Base-by-base conservation (phyloP, 2,329 filamentous ascomycete genomes). In the Diaporthe vaccinii region DNA sequence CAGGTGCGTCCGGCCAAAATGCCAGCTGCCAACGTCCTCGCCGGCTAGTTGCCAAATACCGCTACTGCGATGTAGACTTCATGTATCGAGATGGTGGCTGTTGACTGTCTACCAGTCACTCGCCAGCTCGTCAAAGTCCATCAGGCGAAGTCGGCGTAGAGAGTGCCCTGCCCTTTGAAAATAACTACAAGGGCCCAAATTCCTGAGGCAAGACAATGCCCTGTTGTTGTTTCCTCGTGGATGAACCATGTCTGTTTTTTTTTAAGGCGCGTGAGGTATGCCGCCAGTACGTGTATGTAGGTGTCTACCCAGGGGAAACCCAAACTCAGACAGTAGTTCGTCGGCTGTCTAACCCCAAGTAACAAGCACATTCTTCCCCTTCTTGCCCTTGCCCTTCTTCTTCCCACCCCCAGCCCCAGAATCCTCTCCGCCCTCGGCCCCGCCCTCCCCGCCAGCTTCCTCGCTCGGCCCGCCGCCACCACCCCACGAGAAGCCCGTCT, bases 341-440 rank as follows among this genome's bases (percentile, higher is more conserved):
- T 39, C 9, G 15, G 8, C 3, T 8, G 20, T 22, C 44, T 81
- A 91, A 31, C 90, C 91, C 91, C 90, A 92, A 79, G 90, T 88
- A 57, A 91, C 89, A 67, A 92, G 82, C 10, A 93, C 89, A 81
- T 91, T 86, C 81, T 91, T 92, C 81, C 91, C 91, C 25, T 87
- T 89, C 83, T 91, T 89, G 75, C 89, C 89, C 5, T 88, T 91
- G 82, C 90, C 91, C 80, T 90, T 91, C 0, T 86, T 86, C 77
- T 87, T 88, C 4, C 82, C 81, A 2, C 78, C 80, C 1, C 79
- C 77, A 1, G 78, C 81, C 3, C 80, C 79, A 1, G 75, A 82
- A 2, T 78, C 82, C 22, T 80, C 80, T 61, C 72, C 81, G 31
- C 81, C 81, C 7, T 78, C 82, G 53, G 59, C 75, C 20, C 49